Percentiles rank a stretch among this genome's conserved stretches.
phyloP scores from a whole-genome alignment of 169 alveolate species.

The Eimeria praecox region DNA sequence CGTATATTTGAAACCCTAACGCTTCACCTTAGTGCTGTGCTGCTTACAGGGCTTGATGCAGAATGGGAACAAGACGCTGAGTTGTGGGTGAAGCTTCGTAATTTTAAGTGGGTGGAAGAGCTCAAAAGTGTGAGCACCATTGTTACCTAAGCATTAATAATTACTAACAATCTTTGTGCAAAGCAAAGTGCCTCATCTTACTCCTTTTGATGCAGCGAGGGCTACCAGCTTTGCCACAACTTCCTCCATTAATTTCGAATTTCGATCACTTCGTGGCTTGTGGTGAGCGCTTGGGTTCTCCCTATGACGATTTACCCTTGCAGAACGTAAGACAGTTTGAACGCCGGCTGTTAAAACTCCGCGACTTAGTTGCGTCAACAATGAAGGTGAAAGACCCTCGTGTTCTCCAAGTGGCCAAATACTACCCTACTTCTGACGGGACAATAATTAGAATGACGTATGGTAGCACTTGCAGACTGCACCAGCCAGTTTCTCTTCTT shows the following conservation, averaged over 20 bases:
- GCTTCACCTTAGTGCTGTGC: not conserved
- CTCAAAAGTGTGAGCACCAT: constrained; percentile 26
- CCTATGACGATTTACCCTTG: not conserved
- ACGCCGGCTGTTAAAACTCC: constrained; percentile 46
- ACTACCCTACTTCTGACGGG: constrained; percentile 1
- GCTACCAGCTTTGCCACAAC: not conserved
- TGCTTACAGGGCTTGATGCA: constrained; percentile 46
- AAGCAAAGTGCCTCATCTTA: not conserved
- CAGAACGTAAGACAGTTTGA: constrained; percentile 29
- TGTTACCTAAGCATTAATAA: not conserved
- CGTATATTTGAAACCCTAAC: not conserved
- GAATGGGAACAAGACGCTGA: constrained; percentile 60
- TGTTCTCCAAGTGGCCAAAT: constrained; percentile 45
- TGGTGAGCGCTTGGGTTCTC: not conserved
- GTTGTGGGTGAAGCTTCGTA: constrained; percentile 43
- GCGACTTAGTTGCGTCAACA: constrained; percentile 29
- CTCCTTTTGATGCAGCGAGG: not conserved
- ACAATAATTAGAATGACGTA: constrained; percentile 55
- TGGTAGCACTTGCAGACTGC: not conserved
- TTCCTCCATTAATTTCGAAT: not conserved
- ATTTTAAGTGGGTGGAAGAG: constrained; percentile 7
- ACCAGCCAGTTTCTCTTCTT: not conserved
- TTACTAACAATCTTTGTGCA: not conserved
- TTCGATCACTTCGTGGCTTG: not conserved
- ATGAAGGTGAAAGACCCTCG: constrained; percentile 30